Evolutionary conservation across 306 rosid species (phyloP), one percentile per base, ranked within the genome.

Genomic region (Fagus sylvatica): DNA sequence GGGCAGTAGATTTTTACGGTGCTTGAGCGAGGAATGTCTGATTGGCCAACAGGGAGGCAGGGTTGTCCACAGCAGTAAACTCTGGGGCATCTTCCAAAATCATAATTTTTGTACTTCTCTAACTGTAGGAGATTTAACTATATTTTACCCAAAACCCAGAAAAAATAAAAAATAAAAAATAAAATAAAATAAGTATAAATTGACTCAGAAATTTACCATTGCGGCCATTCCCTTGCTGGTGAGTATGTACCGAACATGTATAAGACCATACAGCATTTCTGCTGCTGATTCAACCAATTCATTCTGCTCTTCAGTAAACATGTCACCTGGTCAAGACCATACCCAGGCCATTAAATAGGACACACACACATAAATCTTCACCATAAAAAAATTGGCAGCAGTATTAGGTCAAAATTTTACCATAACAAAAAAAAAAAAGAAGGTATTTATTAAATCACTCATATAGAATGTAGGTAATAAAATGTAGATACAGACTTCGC

Each of bases 21-120:
- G 84, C 97, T 94, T 16, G 97, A 92, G 76, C 98, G 96, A 53
- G 97, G 93, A 87, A 94, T 88, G 79, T 94, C 98, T 0, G 98
- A 94, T 85, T 94, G 98, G 56, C 98, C 98, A 86, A 94, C 92
- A 56, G 98, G 98, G 86, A 94, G 97, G 79, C 98, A 94, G 72
- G 97, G 98, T 85, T 94, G 98, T 77, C 98, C 98, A 67, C 93
- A 90, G 86, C 98, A 94, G 80, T 92, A 94, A 76, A 94, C 98
- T 85, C 97, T 84, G 13, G 98, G 98, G 89, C 98, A 94, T 85
- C 98, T 88, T 69, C 98, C 98, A 78, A 94, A 94, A 75, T 94
- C 98, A 61, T 94, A 92, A 82, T 88, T 94, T 84, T 94, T 94
- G 84, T 88, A 94, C 83, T 94, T 94, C 87, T 94, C 98, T 81